Evolutionary conservation across 495 filamentous ascomycete species (phyloP), one percentile per base, ranked within the genome.

Genomic region (Tricharina praecox): DNA sequence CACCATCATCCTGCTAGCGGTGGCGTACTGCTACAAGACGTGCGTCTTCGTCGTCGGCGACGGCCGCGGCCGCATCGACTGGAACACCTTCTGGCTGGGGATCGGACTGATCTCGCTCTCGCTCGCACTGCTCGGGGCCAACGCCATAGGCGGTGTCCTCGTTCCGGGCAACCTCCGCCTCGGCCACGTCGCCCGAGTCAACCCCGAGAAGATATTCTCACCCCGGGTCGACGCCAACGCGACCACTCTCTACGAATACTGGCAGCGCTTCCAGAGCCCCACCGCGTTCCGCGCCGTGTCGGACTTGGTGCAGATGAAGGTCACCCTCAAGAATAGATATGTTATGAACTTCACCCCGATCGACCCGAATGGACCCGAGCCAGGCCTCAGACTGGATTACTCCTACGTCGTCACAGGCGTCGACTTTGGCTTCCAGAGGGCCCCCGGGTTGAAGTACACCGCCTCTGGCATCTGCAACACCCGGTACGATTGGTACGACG

Each of bases 401-500:
- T 13, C 5, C 3, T 43, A 43, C 20, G 20, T 13, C 1, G 20
- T 43, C 40, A 11, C 21, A n/a, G 40, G 40, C 13, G 13, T 25
- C 13, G 40, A 43, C 8, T 43, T 43, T 25, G 40, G 40, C 1
- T 26, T 43, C 26, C 40, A 43, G 21, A 24, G 40, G 24, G 40
- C 40, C 11, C 40, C 40, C 11, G 40, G 13, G 10, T 23, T 43
- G 13, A 7, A 25, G 2, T 43, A 43, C 11, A 43, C 9, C 1
- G 40, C 26, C 1, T 9, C 24, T 3, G 40, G 40, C 24, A 25
- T 3, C 3, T 43, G 40, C 23, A 18, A 43, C 3, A 43, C 40
- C 3, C 13, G 2, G 20, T 43, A 43, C 40, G 13, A 24, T 43
- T 43, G 34, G 34, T 9, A n/a, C n/a, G n/a, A n/a, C n/a, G n/a